phyloP scores from a whole-genome alignment of 495 filamentous ascomycete species.

The Emericellopsis terricola region DNA sequence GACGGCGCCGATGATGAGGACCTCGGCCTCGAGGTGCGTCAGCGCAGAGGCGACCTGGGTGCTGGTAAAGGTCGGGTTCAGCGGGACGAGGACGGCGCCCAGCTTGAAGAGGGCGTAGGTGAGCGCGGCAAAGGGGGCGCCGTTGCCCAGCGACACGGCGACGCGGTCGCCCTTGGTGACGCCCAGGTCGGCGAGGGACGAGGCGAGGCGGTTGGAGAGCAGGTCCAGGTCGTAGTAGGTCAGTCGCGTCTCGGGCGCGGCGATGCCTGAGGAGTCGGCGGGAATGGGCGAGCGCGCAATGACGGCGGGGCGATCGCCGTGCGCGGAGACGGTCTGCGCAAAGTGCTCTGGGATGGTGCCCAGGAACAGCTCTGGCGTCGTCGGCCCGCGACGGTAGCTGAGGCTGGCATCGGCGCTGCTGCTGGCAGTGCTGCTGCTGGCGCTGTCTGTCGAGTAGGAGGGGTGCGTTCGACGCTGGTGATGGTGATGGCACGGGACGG shows the following conservation, averaged over 20 bases:
- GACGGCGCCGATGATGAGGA: slow-evolving; percentile 70
- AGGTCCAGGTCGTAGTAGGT: slow-evolving; percentile 61
- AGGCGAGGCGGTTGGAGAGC: slow-evolving; percentile 59
- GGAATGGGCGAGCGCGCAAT: slow-evolving; percentile 17
- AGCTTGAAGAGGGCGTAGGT: slow-evolving; percentile 89
- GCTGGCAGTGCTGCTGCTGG: slow-evolving; percentile 36
- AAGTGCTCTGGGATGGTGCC: slow-evolving; percentile 76
- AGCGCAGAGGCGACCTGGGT: slow-evolving; percentile 63
- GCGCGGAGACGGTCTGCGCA: slow-evolving; percentile 41
- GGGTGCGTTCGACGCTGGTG: background rate
- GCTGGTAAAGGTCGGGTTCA: slow-evolving; percentile 83
- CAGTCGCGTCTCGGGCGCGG: slow-evolving; percentile 26
- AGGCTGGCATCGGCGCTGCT: no score
- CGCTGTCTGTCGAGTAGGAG: background rate
- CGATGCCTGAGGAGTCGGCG: slow-evolving; percentile 13
- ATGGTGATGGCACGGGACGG: background rate
- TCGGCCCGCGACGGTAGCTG: no score
- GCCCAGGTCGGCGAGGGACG: slow-evolving; percentile 52
- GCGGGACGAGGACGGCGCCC: slow-evolving; percentile 75
- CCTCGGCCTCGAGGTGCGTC: slow-evolving; percentile 51
- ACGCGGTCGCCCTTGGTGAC: slow-evolving; percentile 76
- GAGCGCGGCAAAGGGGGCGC: slow-evolving; percentile 57
- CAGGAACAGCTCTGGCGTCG: no score
- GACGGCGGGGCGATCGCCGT: slow-evolving; percentile 57
- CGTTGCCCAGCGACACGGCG: slow-evolving; percentile 73